A percentile compares a stretch with the other conserved stretches of the same genome.
Conservation (phyloP, 495 filamentous ascomycete species). For the Penicillium canescens region DNA sequence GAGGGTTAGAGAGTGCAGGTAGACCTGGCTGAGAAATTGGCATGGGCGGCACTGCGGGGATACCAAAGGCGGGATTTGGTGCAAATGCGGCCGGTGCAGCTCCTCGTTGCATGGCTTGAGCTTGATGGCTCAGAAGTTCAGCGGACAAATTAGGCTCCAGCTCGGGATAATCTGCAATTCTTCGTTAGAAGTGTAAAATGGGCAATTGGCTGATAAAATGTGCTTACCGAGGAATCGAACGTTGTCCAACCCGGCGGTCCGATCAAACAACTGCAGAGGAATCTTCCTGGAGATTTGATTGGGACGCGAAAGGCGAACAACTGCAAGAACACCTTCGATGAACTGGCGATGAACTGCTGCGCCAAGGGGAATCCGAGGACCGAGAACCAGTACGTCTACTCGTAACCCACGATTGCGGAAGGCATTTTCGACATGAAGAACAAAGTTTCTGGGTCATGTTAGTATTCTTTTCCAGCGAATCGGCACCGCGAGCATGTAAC, state of each 20-base stretch:
- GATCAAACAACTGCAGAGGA: conserved; percentile 81
- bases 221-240: conserved; percentile 71
- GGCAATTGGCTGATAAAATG: conserved; percentile 1
- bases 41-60: conserved; percentile 36
- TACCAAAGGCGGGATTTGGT: conserved; percentile 44
- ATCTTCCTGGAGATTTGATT: conserved; percentile 72
- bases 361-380: conserved; percentile 72
- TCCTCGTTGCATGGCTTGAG: conserved; percentile 61
- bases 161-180: conserved; percentile 67
- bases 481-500: conserved; percentile 11
- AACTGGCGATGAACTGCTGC: conserved; percentile 82
- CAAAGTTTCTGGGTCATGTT: conserved; percentile 60
- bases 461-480: conserved; percentile 2
- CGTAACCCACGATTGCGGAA: conserved; percentile 71
- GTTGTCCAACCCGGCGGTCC: conserved; percentile 65
- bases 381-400: conserved; percentile 73
- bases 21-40: conserved; percentile 34
- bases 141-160: conserved; percentile 75
- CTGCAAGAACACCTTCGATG: conserved; percentile 83
- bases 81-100: conserved; percentile 43
- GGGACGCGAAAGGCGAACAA: conserved; percentile 68
- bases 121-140: conserved; percentile 70
- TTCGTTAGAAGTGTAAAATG: neutral
- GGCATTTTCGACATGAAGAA: conserved; percentile 74
- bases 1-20: conserved; percentile 35